Conservation (phyloP, 495 filamentous ascomycete genomes). For the Talaromyces adpressus region DNA sequence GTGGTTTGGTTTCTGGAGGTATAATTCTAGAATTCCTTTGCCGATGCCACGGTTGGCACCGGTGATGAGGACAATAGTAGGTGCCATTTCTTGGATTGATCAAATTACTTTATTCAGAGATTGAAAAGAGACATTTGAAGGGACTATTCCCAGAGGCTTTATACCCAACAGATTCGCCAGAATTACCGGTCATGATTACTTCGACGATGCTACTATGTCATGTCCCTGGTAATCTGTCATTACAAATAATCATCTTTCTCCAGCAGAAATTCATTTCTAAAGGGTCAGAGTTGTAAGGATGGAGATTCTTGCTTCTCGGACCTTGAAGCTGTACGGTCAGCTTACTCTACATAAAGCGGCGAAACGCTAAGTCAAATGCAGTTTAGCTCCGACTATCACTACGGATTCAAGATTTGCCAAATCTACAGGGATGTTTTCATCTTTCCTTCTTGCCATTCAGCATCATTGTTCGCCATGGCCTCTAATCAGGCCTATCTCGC, state of each 20-base stretch:
- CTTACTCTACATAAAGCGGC: neutral
- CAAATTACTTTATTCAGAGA: neutral
- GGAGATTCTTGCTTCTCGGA: neutral
- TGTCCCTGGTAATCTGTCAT: neutral
- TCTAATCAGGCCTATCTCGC: neutral
- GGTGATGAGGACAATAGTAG: constrained; percentile 22
- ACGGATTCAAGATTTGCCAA: neutral
- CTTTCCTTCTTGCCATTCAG: neutral
- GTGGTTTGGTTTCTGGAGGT: constrained; percentile 34
- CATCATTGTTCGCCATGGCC: too few relatives aligned
- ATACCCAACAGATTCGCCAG: neutral
- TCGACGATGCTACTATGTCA: neutral
- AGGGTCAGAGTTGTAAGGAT: neutral
- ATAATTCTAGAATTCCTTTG: constrained; percentile 26
- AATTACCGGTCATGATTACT: neutral
- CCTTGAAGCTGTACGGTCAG: neutral
- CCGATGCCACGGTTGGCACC: constrained; percentile 45
- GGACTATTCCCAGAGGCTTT: neutral
- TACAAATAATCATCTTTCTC: too few relatives aligned
- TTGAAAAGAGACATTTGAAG: too few relatives aligned
- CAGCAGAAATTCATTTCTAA: too few relatives aligned
- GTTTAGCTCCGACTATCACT: neutral
- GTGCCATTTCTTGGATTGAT: constrained; percentile 8
- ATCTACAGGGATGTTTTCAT: neutral
- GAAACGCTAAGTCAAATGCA: neutral